A percentile compares a stretch with the other conserved stretches of the same genome.
phyloP scores from a whole-genome alignment of 2,329 filamentous ascomycete genomes.

The Penicillium hesseltinei region DNA sequence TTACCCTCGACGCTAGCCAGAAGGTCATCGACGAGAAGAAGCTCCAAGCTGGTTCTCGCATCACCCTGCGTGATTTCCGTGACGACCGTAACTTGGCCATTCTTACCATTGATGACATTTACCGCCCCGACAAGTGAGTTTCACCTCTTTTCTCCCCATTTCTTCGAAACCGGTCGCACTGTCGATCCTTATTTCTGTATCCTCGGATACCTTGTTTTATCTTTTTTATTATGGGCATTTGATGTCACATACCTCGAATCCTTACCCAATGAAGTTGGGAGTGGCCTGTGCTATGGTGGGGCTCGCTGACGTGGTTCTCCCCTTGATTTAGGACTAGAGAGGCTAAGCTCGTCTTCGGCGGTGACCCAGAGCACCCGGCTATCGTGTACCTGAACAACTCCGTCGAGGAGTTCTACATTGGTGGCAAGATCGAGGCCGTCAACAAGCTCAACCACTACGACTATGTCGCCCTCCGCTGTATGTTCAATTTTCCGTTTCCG shows the following conservation, averaged over 20 bases:
- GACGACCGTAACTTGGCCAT: conserved; percentile 97
- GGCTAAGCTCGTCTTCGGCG: conserved; percentile 91
- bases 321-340: conserved; percentile 66
- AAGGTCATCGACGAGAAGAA: conserved; percentile 70
- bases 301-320: conserved; percentile 28
- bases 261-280: conserved; percentile 8
- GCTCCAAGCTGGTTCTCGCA: conserved; percentile 74
- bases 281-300: conserved; percentile 23
- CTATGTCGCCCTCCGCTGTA: conserved; percentile 93
- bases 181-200: conserved; percentile 2
- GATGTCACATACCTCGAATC: conserved; percentile 9
- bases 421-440: conserved; percentile 93
- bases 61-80: conserved; percentile 90
- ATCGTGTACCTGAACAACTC: conserved; percentile 83
- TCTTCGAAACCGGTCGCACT: background rate
- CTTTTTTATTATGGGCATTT: background rate
- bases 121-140: conserved; percentile 87
- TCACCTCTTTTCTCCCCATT: background rate
- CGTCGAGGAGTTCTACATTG: conserved; percentile 85
- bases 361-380: conserved; percentile 86
- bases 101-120: conserved; percentile 91
- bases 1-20: conserved; percentile 82
- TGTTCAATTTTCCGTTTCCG: conserved; percentile 34
- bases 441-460: conserved; percentile 98
- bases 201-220: background rate